These are phyloP conservation scores for Polygonum aviculare DNA, from an alignment of 148 eudicot species.

Conservation along the genomic window DNA sequence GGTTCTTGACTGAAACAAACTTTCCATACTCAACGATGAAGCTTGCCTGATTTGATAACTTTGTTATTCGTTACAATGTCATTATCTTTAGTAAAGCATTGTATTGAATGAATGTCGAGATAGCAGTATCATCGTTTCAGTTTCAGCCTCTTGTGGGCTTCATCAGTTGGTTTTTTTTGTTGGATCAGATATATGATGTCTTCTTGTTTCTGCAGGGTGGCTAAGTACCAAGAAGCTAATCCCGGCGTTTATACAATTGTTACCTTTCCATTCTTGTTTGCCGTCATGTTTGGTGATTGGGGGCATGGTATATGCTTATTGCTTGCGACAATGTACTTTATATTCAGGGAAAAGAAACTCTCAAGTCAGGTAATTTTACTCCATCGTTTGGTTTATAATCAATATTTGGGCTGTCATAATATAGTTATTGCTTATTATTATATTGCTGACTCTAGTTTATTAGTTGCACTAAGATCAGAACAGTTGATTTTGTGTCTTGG, in stretches of 20 bases:
- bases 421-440: neutral
- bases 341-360: slow-evolving; percentile 40
- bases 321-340: slow-evolving; percentile 34
- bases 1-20: neutral
- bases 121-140: neutral
- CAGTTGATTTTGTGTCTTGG: neutral
- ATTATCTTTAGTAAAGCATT: neutral
- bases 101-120: neutral
- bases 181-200: neutral
- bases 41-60: neutral
- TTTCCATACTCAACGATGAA: neutral
- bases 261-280: slow-evolving; percentile 57
- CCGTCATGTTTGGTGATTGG: slow-evolving; percentile 69
- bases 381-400: neutral
- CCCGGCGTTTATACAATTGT: slow-evolving; percentile 45
- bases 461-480: neutral
- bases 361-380: slow-evolving; percentile 31
- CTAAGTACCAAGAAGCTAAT: slow-evolving; percentile 57
- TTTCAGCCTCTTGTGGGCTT: neutral
- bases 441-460: neutral
- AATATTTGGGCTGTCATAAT: neutral
- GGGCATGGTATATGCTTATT: slow-evolving; percentile 56
- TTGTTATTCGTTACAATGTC: neutral
- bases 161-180: neutral
- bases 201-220: slow-evolving; percentile 33